Evolutionary conservation across 179 eudicot species (phyloP), one percentile per base, ranked within the genome.

Genomic region (Sideroxylon spinosum): DNA sequence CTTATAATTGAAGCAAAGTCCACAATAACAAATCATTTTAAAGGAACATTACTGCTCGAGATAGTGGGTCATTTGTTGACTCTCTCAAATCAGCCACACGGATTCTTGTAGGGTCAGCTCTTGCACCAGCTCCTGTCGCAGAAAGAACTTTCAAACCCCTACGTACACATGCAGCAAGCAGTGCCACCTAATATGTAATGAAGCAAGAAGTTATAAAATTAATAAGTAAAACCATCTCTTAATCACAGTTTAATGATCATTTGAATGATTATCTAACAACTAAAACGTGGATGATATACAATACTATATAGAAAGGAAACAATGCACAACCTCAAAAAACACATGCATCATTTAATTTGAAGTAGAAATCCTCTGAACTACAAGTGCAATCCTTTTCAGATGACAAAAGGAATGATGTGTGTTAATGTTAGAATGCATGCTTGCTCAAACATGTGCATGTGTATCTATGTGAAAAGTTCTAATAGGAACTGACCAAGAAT

Each of bases 71-170:
- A 80, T 95, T 95, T 77, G 91, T 93, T 61, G 99, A 95, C 84
- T 95, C 98, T 82, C 91, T 89, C 78, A 95, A 80, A 86, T 95
- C 99, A 74, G 99, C 98, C 59, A 93, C 89, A 75, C 99, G 98
- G 63, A 95, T 91, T 86, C 99, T 90, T 78, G 99, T 95, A 77
- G 99, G 99, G 81, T 95, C 99, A 79, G 99, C 99, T 87, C 99
- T 90, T 68, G 95, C 99, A 60, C 99, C 99, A 68, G 99, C 99
- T 81, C 99, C 99, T 57, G 95, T 95, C 76, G 95, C 99, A 81
- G 95, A 95, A 56, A 95, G 79, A 83, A 95, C 98, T 84, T 87
- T 95, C 91, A 93, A 82, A 72, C 99, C 99, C 83, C 97, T 89
- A 70, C 93, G 90, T 28, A 88, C 94, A 88, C 99, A 95, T 78